Percentiles rank a stretch among this genome's conserved stretches.
Conservation (phyloP, 129 eudicot genomes). For the Flaveria sonorensis region DNA sequence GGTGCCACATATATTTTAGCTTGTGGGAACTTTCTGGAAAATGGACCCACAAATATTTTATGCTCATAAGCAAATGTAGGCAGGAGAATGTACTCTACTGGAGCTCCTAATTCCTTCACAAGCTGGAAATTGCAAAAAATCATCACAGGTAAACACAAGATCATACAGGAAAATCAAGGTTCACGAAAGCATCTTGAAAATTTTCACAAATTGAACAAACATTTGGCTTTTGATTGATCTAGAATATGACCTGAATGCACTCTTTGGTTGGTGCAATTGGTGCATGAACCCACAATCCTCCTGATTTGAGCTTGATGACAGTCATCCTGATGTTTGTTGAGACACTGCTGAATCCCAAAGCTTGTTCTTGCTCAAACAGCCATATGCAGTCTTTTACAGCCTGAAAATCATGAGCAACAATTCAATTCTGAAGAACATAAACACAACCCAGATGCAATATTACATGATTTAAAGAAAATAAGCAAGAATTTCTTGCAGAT, state of each 20-base stretch:
- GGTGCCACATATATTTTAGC: constrained; percentile 99
- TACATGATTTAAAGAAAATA: not conserved
- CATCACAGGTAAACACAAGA: constrained; percentile 26
- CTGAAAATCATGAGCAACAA: constrained; percentile 39
- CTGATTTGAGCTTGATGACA: constrained; percentile 92
- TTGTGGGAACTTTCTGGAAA: constrained; percentile 91
- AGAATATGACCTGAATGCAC: constrained; percentile 70
- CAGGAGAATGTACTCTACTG: constrained; percentile 86
- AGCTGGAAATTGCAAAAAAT: constrained; percentile 52
- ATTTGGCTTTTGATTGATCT: not conserved
- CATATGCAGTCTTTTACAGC: constrained; percentile 85
- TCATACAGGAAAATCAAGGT: constrained; percentile 15
- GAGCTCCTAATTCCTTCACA: constrained; percentile 90
- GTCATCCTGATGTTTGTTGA: constrained; percentile 97
- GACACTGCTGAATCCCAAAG: constrained; percentile 97
- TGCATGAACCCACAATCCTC: constrained; percentile 98
- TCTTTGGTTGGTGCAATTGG: constrained; percentile 99
- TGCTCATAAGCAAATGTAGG: constrained; percentile 99
- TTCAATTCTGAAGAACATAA: not conserved
- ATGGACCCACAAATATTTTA: constrained; percentile 95
- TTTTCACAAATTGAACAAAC: constrained; percentile 2
- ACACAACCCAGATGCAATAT: constrained; percentile 19
- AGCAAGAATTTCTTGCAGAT: not conserved
- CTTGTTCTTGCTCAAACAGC: constrained; percentile 99
- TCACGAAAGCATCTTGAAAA: constrained; percentile 7